Percentiles rank a stretch among this genome's conserved stretches.
Conservation (phyloP, 2,329 filamentous ascomycete genomes). For the Hirsutella minnesotensis region DNA sequence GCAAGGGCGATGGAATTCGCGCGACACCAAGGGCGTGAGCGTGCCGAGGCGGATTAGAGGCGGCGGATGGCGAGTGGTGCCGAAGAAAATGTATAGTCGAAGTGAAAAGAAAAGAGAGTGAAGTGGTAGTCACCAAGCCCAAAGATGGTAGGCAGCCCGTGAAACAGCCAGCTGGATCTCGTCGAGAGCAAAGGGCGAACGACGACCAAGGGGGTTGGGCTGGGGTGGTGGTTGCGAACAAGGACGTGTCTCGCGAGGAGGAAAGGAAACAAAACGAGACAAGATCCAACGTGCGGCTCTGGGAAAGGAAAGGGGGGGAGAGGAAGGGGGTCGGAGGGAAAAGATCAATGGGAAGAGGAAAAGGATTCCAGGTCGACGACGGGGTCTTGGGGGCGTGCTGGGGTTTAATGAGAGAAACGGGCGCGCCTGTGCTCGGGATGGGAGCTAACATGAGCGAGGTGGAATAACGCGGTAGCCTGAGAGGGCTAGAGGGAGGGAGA, state of each 20-base stretch:
- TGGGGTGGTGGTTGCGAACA: slow-evolving; percentile 14
- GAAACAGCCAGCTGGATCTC: slow-evolving; percentile 11
- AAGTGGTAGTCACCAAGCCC: slow-evolving; percentile 8
- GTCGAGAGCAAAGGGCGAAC: slow-evolving; percentile 5
- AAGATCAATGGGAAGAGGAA: slow-evolving; percentile 8
- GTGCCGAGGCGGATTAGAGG: slow-evolving; percentile 11
- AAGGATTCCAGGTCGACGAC: slow-evolving; percentile 15
- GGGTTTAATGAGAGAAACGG: slow-evolving; percentile 19
- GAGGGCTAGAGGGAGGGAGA: slow-evolving; percentile 2
- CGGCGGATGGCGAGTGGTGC: slow-evolving; percentile 1
- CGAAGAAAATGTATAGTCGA: slow-evolving; percentile 3
- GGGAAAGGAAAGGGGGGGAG: slow-evolving; percentile 9
- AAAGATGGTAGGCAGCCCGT: slow-evolving; percentile 4
- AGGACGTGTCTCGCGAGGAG: slow-evolving; percentile 11
- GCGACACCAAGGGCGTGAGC: slow-evolving; percentile 9
- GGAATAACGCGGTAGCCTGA: neutral
- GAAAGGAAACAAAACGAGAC: slow-evolving; percentile 1
- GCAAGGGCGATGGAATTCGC: slow-evolving; percentile 7
- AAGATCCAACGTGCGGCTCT: neutral
- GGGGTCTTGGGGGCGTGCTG: slow-evolving; percentile 16
- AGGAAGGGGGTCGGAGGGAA: slow-evolving; percentile 14
- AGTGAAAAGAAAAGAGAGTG: slow-evolving; percentile 12
- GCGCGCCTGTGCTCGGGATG: slow-evolving; percentile 3
- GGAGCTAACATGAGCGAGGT: neutral
- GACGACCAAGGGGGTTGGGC: slow-evolving; percentile 6